A percentile compares a stretch with the other conserved stretches of the same genome.
Conservation (phyloP, 2,329 filamentous ascomycete genomes). For the Epichloe gansuensis region DNA sequence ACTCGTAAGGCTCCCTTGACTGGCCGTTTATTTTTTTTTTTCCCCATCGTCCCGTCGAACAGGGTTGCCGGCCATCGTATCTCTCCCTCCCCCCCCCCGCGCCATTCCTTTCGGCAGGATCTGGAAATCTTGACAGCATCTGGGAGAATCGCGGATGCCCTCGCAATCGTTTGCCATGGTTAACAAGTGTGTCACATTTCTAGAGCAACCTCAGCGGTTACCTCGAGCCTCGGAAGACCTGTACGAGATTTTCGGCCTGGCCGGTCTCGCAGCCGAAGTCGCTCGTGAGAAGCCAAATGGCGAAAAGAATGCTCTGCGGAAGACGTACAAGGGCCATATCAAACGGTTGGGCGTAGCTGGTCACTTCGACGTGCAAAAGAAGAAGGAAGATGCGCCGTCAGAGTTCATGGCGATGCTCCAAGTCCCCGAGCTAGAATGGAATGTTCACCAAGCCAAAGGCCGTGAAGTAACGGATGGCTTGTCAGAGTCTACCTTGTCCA, state of each 20-base stretch:
- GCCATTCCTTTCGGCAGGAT: slow-evolving; percentile 12
- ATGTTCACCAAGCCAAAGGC: slow-evolving; percentile 38
- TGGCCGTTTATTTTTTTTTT: slow-evolving; percentile 17
- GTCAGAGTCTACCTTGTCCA: slow-evolving; percentile 28
- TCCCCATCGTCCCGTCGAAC: slow-evolving; percentile 8
- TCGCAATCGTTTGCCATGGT: slow-evolving; percentile 16
- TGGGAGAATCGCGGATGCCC: slow-evolving; percentile 10
- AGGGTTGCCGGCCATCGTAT: slow-evolving; percentile 1
- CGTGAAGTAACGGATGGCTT: slow-evolving; percentile 43
- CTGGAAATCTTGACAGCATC: neutral
- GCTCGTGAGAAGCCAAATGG: slow-evolving; percentile 52
- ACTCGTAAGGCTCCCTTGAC: slow-evolving; percentile 49
- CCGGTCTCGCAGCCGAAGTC: slow-evolving; percentile 44
- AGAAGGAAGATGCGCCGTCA: slow-evolving; percentile 36
- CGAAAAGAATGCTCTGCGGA: slow-evolving; percentile 53
- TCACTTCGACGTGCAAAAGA: slow-evolving; percentile 45
- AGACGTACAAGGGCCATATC: slow-evolving; percentile 57
- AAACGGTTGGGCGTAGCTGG: slow-evolving; percentile 50
- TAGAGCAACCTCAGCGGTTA: slow-evolving; percentile 35
- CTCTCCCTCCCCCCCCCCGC: neutral
- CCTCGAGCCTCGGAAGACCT: slow-evolving; percentile 42
- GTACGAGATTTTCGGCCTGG: slow-evolving; percentile 44
- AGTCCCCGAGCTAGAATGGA: slow-evolving; percentile 44
- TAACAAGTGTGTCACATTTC: slow-evolving; percentile 29
- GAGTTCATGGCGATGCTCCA: slow-evolving; percentile 40